Evolutionary conservation across 345 rosid genomes (phyloP).

Genomic region (Populus euphratica): DNA sequence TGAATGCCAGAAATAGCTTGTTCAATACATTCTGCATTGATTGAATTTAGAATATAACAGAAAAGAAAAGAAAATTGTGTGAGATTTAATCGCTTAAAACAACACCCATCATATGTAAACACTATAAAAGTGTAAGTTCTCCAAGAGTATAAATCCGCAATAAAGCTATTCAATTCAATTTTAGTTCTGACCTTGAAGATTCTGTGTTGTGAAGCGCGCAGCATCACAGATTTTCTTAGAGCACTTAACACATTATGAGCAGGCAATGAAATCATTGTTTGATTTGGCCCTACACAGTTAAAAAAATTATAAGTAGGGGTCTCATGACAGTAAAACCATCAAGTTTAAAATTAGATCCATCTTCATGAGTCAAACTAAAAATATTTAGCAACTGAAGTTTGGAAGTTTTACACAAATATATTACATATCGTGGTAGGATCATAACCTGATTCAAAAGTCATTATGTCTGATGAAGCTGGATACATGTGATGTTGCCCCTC

Average conservation of each 20-base stretch:
- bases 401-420: neutral
- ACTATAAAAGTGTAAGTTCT: too few relatives aligned
- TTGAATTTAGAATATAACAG: too few relatives aligned
- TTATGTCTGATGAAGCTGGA: constrained; percentile 24
- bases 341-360: neutral
- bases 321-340: neutral
- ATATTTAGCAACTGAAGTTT: neutral
- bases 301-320: neutral
- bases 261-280: constrained; percentile 29
- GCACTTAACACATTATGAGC: constrained; percentile 59
- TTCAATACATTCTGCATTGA: too few relatives aligned
- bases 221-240: constrained; percentile 63
- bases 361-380: neutral
- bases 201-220: constrained; percentile 49
- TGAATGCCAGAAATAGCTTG: neutral
- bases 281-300: constrained; percentile 16
- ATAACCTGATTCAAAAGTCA: constrained; percentile 18
- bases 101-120: too few relatives aligned
- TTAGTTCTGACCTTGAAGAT: constrained; percentile 50
- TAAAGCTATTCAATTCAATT: neutral
- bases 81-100: too few relatives aligned
- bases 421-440: constrained; percentile 1
- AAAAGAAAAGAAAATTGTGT: too few relatives aligned
- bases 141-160: too few relatives aligned
- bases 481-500: constrained; percentile 5